These are phyloP conservation scores for Phytophthora syringae DNA, from an alignment of 352 stramenopile species.

Conservation along the genomic window DNA sequence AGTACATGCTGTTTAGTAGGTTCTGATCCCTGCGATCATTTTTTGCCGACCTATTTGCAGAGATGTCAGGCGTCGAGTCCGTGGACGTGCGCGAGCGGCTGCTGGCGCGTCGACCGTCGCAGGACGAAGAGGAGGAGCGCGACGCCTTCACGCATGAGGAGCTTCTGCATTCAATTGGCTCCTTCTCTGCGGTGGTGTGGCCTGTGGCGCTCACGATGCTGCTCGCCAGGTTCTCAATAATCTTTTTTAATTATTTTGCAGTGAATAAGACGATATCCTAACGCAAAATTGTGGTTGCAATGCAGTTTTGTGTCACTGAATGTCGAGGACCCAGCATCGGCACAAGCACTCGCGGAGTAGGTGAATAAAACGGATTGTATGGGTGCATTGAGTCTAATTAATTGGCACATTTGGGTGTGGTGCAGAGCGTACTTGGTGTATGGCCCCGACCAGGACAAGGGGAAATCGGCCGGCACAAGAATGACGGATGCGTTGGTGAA, in stretches of 20 bases:
- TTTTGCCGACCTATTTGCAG: constrained; percentile 24
- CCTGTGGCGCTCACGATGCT: constrained; percentile 85
- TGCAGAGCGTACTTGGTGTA: constrained; percentile 85
- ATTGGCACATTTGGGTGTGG: background rate
- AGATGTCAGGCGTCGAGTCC: constrained; percentile 32
- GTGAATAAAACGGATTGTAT: background rate
- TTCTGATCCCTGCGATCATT: constrained; percentile 17
- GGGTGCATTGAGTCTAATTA: constrained; percentile 1
- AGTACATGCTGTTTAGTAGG: constrained; percentile 16
- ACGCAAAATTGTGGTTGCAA: constrained; percentile 3
- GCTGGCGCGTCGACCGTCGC: constrained; percentile 25
- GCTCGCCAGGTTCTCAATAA: constrained; percentile 62
- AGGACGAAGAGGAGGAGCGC: constrained; percentile 32
- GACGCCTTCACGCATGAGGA: constrained; percentile 80
- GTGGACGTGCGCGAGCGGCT: constrained; percentile 53
- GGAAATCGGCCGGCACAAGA: constrained; percentile 69
- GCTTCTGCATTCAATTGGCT: constrained; percentile 85
- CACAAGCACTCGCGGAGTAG: constrained; percentile 76
- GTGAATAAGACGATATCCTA: background rate
- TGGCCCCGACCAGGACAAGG: constrained; percentile 55
- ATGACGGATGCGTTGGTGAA: constrained; percentile 85
- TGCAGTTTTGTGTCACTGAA: constrained; percentile 83
- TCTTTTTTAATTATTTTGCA: background rate
- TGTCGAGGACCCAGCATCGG: constrained; percentile 78
- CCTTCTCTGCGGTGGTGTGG: constrained; percentile 85